Evolutionary conservation across 768 basidiomycete species (phyloP).

Genomic region (Mycena metata): DNA sequence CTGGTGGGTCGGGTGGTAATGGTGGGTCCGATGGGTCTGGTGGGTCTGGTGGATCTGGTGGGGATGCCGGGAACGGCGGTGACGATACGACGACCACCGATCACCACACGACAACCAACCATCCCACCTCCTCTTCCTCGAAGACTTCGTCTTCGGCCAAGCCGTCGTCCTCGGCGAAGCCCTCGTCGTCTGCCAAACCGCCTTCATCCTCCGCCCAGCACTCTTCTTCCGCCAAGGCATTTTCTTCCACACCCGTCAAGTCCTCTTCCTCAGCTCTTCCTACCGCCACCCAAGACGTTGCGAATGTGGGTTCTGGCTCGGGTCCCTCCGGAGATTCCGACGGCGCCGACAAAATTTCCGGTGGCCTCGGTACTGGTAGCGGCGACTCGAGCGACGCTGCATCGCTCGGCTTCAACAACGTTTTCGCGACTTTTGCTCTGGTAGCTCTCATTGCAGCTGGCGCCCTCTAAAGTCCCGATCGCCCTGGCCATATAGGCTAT

Average conservation of each 20-base stretch:
- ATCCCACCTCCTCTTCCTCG: conserved; percentile 1
- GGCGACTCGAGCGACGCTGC: background rate
- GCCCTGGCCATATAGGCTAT: background rate
- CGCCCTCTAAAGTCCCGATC: background rate
- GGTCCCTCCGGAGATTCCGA: background rate
- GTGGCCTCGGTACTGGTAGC: conserved; percentile 2
- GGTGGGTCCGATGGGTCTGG: background rate
- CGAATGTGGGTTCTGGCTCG: background rate
- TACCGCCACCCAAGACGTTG: background rate
- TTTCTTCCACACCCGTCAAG: background rate
- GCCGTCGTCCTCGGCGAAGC: background rate
- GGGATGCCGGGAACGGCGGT: background rate
- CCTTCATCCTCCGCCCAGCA: background rate
- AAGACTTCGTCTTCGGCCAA: background rate
- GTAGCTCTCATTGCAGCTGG: background rate
- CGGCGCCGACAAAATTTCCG: conserved; percentile 1
- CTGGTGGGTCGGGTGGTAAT: background rate
- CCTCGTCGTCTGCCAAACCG: background rate
- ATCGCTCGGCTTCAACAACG: background rate
- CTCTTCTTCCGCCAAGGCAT: conserved; percentile 1
- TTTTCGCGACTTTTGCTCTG: background rate
- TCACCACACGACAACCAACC: background rate
- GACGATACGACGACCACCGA: background rate
- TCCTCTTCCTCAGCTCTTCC: background rate
- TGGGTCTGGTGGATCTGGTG: background rate